Base-by-base conservation (phyloP, 192 early-diverging fungal species). In the Paraglomus brasilianum region DNA sequence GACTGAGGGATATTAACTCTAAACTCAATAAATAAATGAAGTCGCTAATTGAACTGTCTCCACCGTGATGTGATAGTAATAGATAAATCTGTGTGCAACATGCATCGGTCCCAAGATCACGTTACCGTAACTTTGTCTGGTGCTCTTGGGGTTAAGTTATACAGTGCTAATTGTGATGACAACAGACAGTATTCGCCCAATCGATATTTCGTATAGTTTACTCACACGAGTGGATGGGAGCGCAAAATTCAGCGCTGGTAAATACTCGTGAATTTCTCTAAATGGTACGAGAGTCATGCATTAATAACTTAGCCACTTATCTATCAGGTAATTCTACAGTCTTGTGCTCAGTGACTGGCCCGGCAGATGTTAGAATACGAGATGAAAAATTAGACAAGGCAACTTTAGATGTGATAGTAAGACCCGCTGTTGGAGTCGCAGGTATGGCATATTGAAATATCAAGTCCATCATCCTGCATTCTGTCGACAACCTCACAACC, bases 381-480 rank as follows among this genome's bases (percentile, higher is more conserved):
- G 95, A 97, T 64, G 95, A 96, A 75, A 87, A 91, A 68, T 72
- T 98, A 14, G 94, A 98, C 72, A 89, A 86, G 60, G 92, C 96
- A 0, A 85, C 84, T 14, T 71, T 98, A 5, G 91, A 95, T 43
- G 91, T 98, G 13, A 76, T 88, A 22, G 86, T 87, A 15, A 86
- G 89, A 36, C 88, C 93, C 8, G 76, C 82, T 9, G 78, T 84
- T 22, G 92, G 92, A 1, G 61, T 77, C 4, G 75, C 90, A 7
- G 75, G 86, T 74, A 79, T 77, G 19, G 74, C 69, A 41, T 41
- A 36, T 36, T 21, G 30, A 30, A 30, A 30, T 3, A 30, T 30
- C 30, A 30, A 30, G 30, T 30, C 30, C 30, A 3, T 30, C 30
- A 30, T 30, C 30, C 3, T 30, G 30, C 3, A 30, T 30, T n/a